Conservation (phyloP, 306 rosid genomes). For the Carpinus fangiana region DNA sequence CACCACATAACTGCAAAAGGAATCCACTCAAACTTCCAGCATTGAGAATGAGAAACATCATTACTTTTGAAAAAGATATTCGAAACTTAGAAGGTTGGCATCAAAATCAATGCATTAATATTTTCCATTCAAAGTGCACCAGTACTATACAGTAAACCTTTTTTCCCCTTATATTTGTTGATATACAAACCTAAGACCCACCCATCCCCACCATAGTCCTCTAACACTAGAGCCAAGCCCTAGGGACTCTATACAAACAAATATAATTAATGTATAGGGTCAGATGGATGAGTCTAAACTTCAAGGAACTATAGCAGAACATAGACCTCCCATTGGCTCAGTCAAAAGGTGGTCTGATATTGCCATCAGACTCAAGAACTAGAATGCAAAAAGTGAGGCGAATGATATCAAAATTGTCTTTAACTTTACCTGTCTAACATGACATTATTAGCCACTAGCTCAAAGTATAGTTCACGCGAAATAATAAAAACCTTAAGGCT, state of each 20-base stretch:
- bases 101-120: not conserved
- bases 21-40: conserved; percentile 42
- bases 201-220: not conserved
- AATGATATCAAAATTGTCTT: not conserved
- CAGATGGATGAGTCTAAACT: conserved; percentile 15
- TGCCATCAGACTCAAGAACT: not conserved
- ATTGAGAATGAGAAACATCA: conserved; percentile 28
- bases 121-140: not conserved
- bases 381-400: not conserved
- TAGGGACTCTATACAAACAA: conserved; percentile 12
- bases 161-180: not conserved
- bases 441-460: not conserved
- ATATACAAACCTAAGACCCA: not conserved
- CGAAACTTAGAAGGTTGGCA: conserved; percentile 4
- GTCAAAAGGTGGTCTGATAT: not conserved
- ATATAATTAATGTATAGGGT: conserved; percentile 13
- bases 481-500: not conserved
- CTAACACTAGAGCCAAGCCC: not conserved
- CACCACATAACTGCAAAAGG: conserved; percentile 90
- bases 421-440: not conserved
- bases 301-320: not conserved
- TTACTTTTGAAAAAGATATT: conserved; percentile 19
- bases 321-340: not conserved
- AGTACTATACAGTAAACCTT: not conserved
- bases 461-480: not conserved